These are phyloP conservation scores for Botrytis hyacinthi DNA, from an alignment of 2,329 filamentous ascomycete species.

Conservation along the genomic window DNA sequence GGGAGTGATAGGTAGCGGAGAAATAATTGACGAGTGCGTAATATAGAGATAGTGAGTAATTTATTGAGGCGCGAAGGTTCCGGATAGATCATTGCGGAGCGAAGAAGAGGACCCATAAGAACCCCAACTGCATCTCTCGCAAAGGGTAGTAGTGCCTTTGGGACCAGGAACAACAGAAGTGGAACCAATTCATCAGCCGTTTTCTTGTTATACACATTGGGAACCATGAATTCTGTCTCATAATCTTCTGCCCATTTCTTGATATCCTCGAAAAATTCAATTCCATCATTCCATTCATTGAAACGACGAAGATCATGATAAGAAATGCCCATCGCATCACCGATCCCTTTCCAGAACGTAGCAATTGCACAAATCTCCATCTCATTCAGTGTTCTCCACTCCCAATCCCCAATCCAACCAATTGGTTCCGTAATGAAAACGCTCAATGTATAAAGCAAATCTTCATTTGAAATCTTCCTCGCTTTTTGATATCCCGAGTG, in stretches of 20 bases:
- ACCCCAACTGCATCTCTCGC: constrained; percentile 53
- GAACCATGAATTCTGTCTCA: constrained; percentile 58
- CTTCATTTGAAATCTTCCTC: constrained; percentile 59
- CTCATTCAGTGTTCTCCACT: constrained; percentile 67
- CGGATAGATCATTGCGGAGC: constrained; percentile 59
- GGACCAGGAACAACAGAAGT: constrained; percentile 57
- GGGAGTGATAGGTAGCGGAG: constrained; percentile 61
- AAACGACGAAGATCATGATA: constrained; percentile 37
- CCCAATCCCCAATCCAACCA: constrained; percentile 61
- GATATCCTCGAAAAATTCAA: constrained; percentile 53
- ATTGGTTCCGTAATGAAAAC: constrained; percentile 66
- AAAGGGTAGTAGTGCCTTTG: constrained; percentile 46
- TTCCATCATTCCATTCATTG: constrained; percentile 48
- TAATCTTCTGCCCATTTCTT: constrained; percentile 52
- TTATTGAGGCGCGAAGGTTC: constrained; percentile 44
- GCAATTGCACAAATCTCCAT: constrained; percentile 67
- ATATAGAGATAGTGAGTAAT: constrained; percentile 46
- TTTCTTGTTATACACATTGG: constrained; percentile 47
- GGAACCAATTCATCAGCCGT: constrained; percentile 59
- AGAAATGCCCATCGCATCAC: constrained; percentile 66
- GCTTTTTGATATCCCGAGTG: constrained; percentile 56
- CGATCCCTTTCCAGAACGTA: constrained; percentile 69
- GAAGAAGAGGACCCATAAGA: constrained; percentile 62
- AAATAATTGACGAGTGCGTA: constrained; percentile 53
- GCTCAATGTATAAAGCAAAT: constrained; percentile 64